Base-by-base conservation (phyloP, 169 alveolate genomes). In the Eimeria sp. region DNA sequence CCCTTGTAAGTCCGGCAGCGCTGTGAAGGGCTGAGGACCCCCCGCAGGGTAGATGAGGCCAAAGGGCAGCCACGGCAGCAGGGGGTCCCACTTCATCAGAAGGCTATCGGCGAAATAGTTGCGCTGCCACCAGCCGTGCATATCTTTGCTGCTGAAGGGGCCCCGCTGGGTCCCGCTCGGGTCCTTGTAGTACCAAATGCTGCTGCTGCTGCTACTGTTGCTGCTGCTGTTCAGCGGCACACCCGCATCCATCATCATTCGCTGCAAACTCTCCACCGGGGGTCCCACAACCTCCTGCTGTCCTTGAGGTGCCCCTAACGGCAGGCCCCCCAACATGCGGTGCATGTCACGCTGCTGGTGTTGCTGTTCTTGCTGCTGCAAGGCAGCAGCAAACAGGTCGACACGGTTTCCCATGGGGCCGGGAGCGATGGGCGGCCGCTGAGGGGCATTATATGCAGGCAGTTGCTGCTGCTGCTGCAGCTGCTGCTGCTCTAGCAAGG, bases 161-260 rank as follows among this genome's bases (percentile, higher is more conserved):
- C 91, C 91, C 76, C 91, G 9, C 91, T 83, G 91, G 30, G 91
- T 83, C 6, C 91, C 91, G n/a, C 75, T 83, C 13, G 91, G 91
- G 40, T 83, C 91, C 40, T 57, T 49, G 54, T 83, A 83, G 75
- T 83, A 83, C 91, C 91, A 83, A 40, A 83, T 83, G 75, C n/a
- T 83, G 91, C 91, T 54, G 91, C 51, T 83, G 75, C 75, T n/a
- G 43, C 43, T n/a, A 40, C 75, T 65, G 75, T 40, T 65, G 75
- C 75, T 65, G 43, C 75, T 65, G 89, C 61, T 80, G 65, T 30
- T 80, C 89, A 80, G 89, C 45, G 89, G 65, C 34, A 40, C 91
- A 5, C 51, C 75, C 25, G 73, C 11, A 25, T 22, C 73, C 47
- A 27, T 54, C 27, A 57, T n/a, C 25, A 54, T 11, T 27, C 72